Conservation (phyloP, 208 protist genomes). For the Acanthamoeba culbertsoni region DNA sequence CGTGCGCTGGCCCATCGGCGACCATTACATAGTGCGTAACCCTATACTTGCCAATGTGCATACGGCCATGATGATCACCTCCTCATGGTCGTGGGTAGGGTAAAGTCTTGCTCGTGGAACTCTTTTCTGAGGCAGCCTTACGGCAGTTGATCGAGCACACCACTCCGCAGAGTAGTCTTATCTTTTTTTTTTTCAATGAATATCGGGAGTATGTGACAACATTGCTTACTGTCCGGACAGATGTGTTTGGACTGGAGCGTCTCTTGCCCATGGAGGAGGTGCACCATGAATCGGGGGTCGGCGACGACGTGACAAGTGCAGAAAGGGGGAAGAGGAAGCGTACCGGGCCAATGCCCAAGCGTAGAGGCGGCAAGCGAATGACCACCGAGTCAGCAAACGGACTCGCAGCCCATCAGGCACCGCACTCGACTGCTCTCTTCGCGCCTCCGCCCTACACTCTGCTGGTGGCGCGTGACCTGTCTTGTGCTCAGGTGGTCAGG, state of each 20-base stretch:
- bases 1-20: not conserved
- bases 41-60: not conserved
- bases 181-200: not conserved
- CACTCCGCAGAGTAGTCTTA: not conserved
- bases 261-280: too few relatives aligned
- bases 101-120: not conserved
- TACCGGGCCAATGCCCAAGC: too few relatives aligned
- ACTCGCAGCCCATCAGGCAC: not conserved
- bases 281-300: too few relatives aligned
- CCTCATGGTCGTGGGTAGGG: not conserved
- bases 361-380: not conserved
- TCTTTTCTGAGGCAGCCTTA: not conserved
- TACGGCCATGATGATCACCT: too few relatives aligned
- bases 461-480: not conserved
- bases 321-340: too few relatives aligned
- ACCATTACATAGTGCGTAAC: not conserved
- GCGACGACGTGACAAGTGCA: too few relatives aligned
- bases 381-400: not conserved
- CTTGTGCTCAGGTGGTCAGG: not conserved
- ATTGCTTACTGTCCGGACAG: too few relatives aligned
- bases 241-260: too few relatives aligned
- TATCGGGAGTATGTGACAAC: not conserved
- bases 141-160: not conserved
- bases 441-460: not conserved
- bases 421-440: not conserved